Base-by-base conservation (phyloP, 2,329 filamentous ascomycete species). In the Aspergillus udagawae region DNA sequence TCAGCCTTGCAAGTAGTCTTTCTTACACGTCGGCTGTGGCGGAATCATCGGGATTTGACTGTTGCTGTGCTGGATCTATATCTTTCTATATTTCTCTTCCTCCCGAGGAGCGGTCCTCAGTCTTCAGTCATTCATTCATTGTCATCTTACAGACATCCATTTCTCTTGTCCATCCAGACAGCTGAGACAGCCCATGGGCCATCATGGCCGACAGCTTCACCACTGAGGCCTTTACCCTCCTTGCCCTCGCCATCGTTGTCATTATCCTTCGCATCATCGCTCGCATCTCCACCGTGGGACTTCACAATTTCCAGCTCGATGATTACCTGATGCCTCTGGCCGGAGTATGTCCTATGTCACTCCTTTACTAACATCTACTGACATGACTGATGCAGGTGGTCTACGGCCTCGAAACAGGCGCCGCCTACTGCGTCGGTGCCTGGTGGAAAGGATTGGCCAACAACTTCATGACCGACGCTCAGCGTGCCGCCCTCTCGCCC, bases 301-400 rank as follows among this genome's bases (percentile, higher is more conserved):
- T 79, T 41, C 72, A 69, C 55, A 75, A 77, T n/a, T 78, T 87
- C 55, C 76, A 79, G 61, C 73, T 78, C 1, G 85, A 87, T 67
- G 85, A 88, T 59, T 86, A 83, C 63, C 65, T 87, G 29, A 83
- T 86, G 71, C 69, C 80, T 48, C n/a, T 84, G 20, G 83, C 80
- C 4, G 76, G 77, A 58, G 81, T 85, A 68, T 47, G 57, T 47
- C 32, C 28, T 47, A 25, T 25, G 28, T 28, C 7, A 27, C 5
- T 51, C 32, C n/a, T 23, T 60, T 8, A 2, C 14, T 17, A 14
- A 35, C 32, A 17, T 35, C 12, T 5, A 32, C 29, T 32, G 29
- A 32, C 12, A 14, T 2, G 12, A 14, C 12, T 4, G 12, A 49
- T 25, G 35, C 35, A 83, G 80, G 63, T 80, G 9, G 74, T 83